These are phyloP conservation scores for Komagataella pastoris DNA, from an alignment of 805 yeast genomes.

Conservation along the genomic window DNA sequence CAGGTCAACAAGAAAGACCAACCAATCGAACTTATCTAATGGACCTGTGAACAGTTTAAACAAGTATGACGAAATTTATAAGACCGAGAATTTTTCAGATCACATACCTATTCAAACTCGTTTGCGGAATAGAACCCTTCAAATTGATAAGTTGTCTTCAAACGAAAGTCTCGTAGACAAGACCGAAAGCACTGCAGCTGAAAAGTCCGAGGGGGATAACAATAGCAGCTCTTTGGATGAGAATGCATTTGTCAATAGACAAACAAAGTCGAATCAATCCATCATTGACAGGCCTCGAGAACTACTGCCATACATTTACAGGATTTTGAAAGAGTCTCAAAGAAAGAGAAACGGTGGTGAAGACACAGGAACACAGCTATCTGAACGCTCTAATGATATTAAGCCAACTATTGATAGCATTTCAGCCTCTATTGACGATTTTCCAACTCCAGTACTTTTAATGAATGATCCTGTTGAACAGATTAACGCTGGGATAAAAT, in stretches of 20 bases:
- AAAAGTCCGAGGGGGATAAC: background rate
- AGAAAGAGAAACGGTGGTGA: background rate
- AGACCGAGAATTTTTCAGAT: constrained; percentile 12
- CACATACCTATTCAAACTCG: background rate
- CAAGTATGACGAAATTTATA: constrained; percentile 17
- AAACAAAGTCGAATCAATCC: background rate
- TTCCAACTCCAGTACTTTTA: background rate
- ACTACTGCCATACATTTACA: background rate
- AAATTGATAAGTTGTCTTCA: background rate
- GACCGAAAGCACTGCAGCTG: background rate
- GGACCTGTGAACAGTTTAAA: constrained; percentile 15
- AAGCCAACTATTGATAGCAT: background rate
- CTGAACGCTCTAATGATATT: background rate
- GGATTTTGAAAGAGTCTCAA: background rate
- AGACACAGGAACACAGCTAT: background rate
- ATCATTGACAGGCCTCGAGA: background rate
- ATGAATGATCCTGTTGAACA: background rate
- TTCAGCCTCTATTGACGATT: background rate
- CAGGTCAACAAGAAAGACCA: constrained; percentile 38
- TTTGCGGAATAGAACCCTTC: background rate
- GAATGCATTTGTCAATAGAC: background rate
- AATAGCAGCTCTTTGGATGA: background rate
- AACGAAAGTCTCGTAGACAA: background rate
- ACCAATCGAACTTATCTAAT: constrained; percentile 3
- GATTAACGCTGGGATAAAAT: background rate